Evolutionary conservation across 2,329 filamentous ascomycete genomes (phyloP), one percentile per base, ranked within the genome.

Genomic region (Geoglossum cookeanum): DNA sequence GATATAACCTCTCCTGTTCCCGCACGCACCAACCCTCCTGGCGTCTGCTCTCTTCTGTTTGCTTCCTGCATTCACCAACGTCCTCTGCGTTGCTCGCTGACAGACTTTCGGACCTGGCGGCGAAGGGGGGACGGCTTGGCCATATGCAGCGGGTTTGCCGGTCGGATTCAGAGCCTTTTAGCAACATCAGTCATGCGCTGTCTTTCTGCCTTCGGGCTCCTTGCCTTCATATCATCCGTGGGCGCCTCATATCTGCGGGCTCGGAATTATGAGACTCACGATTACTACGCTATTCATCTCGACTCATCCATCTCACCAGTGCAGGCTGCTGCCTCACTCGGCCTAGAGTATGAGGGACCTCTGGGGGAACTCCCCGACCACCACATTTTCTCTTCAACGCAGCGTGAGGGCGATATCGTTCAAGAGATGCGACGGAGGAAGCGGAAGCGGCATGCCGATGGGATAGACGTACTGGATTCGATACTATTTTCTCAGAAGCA

Each of bases 281-380:
- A 98, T 70, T 97, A 94, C 72, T 96, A 97, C 68, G 89, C 94
- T 61, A 76, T 98, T 52, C 86, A 96, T 62, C 78, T 98, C 65
- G 79, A 84, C 59, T 72, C 78, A 11, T 74, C 78, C 42, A 75
- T 78, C 5, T 75, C 80, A 13, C 88, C 89, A 15, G 71, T 78
- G 29, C 75, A 84, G 45, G 75, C 96, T 61, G 89, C 89, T 32
- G 72, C 74, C 51, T 76, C 80, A 27, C 74, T 98, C 7, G 88
- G 87, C 22, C 74, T 95, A 53, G 75, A 78, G 49, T 83, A 95
- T 69, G 86, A 96, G 64, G 91, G 91, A 42, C 79, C 79, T 52
- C 76, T 97, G 17, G 85, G 86, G 62, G 79, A 87, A 65, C 77
- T 98, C 45, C 73, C 79, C 52, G 79, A 84, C 67, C 91, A 97